Base-by-base conservation (phyloP, 352 stramenopile genomes). In the Phytophthora hybrid region DNA sequence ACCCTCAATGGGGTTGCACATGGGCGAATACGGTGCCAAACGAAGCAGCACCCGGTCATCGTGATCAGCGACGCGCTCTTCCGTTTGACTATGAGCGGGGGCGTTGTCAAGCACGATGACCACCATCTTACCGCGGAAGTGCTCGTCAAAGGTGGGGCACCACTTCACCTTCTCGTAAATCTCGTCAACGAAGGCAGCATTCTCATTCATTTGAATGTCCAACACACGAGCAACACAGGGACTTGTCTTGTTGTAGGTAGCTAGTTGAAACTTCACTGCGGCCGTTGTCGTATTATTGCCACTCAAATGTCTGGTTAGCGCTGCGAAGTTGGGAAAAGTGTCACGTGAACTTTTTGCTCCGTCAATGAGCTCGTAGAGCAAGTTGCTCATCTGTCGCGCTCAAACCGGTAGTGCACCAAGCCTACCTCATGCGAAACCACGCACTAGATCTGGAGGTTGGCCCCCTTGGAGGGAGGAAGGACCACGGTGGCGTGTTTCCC, bases 1-100 rank as follows among this genome's bases (percentile, higher is more conserved):
- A 49, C 58, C 59, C 55, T 74, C 53, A 41, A 74, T 69, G 1
- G 66, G 59, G 44, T 68, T 74, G 16, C 66, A 65, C 59, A 69
- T 68, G 3, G 59, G 53, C 8, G 47, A 63, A 29, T 74, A 74
- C 5, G 59, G 51, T 0, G 49, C 67, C 5, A 74, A 9, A 0
- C 53, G 31, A 5, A 74, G 32, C 4, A 69, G 31, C 1, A 69
- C 59, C 13, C 69, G 21, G 11, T 74, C 53, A 11, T 74, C 53
- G 4, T 53, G 54, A 52, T 61, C 41, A 0, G n/a, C 7, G 9
- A 68, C 55, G 16, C 47, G 52, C 3, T 62, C 52, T 49, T 69
- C 39, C 1, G 62, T 69, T 11, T 63, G 62, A 39, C 26, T 56
- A 7, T 69, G 62, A 18, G 61, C 61, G 1, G 61, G 34, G 8